Conservation (phyloP, 257 asterid species). For the Henckelia pumila region DNA sequence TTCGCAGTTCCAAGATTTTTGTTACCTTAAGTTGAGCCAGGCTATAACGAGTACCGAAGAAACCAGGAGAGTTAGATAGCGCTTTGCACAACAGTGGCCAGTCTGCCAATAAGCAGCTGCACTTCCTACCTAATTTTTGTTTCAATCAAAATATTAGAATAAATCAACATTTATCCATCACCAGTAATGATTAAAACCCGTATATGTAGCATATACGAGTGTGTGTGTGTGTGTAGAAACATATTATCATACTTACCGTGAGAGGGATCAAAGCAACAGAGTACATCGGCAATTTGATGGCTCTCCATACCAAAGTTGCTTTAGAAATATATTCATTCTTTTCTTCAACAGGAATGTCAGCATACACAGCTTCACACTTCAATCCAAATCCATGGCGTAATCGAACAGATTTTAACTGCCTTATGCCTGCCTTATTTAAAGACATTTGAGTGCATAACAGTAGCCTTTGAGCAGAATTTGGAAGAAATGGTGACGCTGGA, state of each 20-base stretch:
- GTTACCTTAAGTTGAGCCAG: constrained; percentile 90
- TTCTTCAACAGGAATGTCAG: constrained; percentile 25
- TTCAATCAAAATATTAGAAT: constrained; percentile 13
- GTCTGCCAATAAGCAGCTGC: constrained; percentile 90
- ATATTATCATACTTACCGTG: constrained; percentile 45
- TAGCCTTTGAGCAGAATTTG: constrained; percentile 30
- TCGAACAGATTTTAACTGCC: constrained; percentile 24
- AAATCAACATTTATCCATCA: background rate
- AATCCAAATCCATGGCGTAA: constrained; percentile 21
- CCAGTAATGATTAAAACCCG: background rate
- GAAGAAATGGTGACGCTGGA: constrained; percentile 28
- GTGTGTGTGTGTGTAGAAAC: background rate
- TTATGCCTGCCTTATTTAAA: constrained; percentile 17
- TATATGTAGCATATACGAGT: background rate
- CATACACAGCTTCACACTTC: constrained; percentile 34
- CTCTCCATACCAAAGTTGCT: constrained; percentile 83
- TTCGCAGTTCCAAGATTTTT: background rate
- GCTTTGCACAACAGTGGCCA: constrained; percentile 53
- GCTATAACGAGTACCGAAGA: constrained; percentile 74
- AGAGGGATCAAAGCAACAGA: constrained; percentile 61
- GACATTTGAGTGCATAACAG: constrained; percentile 20
- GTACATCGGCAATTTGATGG: constrained; percentile 70
- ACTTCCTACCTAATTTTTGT: constrained; percentile 74
- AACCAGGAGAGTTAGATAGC: constrained; percentile 53
- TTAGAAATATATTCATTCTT: constrained; percentile 42